These are phyloP conservation scores for Dendrocalamus sinicus DNA, from an alignment of 176 grass and related monocot species.

Conservation along the genomic window DNA sequence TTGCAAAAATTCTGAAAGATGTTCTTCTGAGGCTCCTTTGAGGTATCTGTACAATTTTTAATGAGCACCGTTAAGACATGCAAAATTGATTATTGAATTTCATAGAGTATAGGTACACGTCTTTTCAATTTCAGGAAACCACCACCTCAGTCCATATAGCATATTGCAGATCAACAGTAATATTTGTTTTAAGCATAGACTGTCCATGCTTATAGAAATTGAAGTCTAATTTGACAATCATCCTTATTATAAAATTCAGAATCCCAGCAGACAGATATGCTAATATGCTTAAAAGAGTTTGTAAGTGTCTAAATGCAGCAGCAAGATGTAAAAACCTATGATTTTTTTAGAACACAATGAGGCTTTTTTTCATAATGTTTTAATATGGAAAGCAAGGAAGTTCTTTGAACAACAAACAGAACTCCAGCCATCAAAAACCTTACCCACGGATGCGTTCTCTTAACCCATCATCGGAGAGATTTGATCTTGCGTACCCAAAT, in stretches of 20 bases:
- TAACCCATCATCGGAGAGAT: conserved; percentile 90
- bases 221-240: conserved; percentile 9
- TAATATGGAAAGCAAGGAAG: conserved; percentile 15
- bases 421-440: conserved; percentile 43
- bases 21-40: conserved; percentile 72
- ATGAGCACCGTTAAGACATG: conserved; percentile 26
- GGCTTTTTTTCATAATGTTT: not conserved
- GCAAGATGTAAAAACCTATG: not conserved
- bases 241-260: not conserved
- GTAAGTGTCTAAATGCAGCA: conserved; percentile 13
- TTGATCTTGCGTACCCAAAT: conserved; percentile 92
- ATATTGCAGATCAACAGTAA: conserved; percentile 32
- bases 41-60: conserved; percentile 66
- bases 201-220: conserved; percentile 6
- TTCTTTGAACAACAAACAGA: not conserved
- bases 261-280: conserved; percentile 16
- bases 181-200: conserved; percentile 25
- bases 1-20: conserved; percentile 81
- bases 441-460: conserved; percentile 85
- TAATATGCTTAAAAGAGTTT: conserved; percentile 10
- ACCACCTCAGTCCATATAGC: not conserved
- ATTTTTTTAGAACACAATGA: not conserved
- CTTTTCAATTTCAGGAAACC: conserved; percentile 28
- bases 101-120: not conserved
- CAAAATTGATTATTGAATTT: conserved; percentile 29